Conservation (phyloP, 2,329 filamentous ascomycete species). For the Daldinia eschscholtzii region DNA sequence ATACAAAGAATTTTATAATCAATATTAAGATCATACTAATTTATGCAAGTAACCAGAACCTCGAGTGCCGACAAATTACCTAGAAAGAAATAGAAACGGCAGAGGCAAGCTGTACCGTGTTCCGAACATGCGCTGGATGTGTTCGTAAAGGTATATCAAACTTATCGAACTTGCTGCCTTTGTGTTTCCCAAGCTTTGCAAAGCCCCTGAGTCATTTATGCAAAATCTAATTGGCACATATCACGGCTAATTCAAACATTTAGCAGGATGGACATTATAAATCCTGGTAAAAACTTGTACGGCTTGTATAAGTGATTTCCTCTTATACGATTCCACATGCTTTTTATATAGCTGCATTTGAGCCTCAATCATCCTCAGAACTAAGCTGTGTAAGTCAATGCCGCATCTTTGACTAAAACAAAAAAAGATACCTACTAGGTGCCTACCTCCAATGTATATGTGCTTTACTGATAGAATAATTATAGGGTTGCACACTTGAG, state of each 20-base stretch:
- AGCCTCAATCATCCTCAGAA: neutral
- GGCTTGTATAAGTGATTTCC: slow-evolving; percentile 5
- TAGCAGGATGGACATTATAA: slow-evolving; percentile 28
- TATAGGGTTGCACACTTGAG: neutral
- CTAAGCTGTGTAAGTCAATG: neutral
- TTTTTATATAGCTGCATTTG: slow-evolving; percentile 1
- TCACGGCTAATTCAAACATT: slow-evolving; percentile 1
- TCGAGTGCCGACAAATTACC: neutral
- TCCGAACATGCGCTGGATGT: neutral
- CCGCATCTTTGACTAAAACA: too few species aligned
- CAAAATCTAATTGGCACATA: slow-evolving; percentile 8
- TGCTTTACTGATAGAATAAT: neutral
- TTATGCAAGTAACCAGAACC: neutral
- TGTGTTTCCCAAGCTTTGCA: slow-evolving; percentile 13
- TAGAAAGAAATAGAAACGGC: neutral
- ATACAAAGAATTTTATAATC: slow-evolving; percentile 1
- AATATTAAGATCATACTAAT: too few species aligned
- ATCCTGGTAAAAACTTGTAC: slow-evolving; percentile 6
- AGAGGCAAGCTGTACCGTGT: slow-evolving; percentile 2
- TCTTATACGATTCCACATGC: neutral
- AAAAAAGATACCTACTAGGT: neutral
- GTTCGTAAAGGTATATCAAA: slow-evolving; percentile 27
- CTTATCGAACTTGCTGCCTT: slow-evolving; percentile 16
- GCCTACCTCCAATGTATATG: too few species aligned
- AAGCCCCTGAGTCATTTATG: slow-evolving; percentile 18